Conservation (phyloP, 2,329 filamentous ascomycete species). For the Helotiales sp. region DNA sequence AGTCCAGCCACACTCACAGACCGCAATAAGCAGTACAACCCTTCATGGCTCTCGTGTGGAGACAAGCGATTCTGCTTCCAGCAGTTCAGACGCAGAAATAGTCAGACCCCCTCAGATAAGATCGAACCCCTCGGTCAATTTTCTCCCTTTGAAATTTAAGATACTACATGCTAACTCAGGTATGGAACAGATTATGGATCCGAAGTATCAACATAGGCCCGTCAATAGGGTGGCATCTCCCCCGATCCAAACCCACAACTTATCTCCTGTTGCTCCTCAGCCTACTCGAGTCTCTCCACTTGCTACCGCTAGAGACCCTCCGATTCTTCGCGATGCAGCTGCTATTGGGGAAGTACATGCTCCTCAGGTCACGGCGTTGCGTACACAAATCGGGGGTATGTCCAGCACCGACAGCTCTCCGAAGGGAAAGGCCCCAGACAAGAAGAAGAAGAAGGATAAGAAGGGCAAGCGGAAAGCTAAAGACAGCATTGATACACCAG, state of each 20-base stretch:
- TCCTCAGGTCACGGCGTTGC: slow-evolving; percentile 58
- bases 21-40: background rate
- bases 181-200: slow-evolving; percentile 37
- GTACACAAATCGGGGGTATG: slow-evolving; percentile 45
- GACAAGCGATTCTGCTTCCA: slow-evolving; percentile 10
- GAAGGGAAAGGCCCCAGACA: slow-evolving; percentile 52
- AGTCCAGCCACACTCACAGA: slow-evolving; percentile 21
- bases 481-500: slow-evolving; percentile 40
- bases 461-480: slow-evolving; percentile 43
- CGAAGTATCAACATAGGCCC: slow-evolving; percentile 41
- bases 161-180: slow-evolving; percentile 30
- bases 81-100: slow-evolving; percentile 8
- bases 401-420: slow-evolving; percentile 64
- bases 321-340: slow-evolving; percentile 29
- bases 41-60: background rate
- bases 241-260: slow-evolving; percentile 71
- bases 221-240: slow-evolving; percentile 51
- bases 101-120: slow-evolving; percentile 10
- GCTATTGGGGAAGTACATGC: slow-evolving; percentile 36
- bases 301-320: slow-evolving; percentile 44
- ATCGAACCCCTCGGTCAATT: background rate
- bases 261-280: slow-evolving; percentile 72
- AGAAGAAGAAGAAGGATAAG: slow-evolving; percentile 55
- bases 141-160: background rate
- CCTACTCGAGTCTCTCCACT: slow-evolving; percentile 68